Evolutionary conservation across 805 yeast species (phyloP).

Genomic region (Torulaspora quercuum): DNA sequence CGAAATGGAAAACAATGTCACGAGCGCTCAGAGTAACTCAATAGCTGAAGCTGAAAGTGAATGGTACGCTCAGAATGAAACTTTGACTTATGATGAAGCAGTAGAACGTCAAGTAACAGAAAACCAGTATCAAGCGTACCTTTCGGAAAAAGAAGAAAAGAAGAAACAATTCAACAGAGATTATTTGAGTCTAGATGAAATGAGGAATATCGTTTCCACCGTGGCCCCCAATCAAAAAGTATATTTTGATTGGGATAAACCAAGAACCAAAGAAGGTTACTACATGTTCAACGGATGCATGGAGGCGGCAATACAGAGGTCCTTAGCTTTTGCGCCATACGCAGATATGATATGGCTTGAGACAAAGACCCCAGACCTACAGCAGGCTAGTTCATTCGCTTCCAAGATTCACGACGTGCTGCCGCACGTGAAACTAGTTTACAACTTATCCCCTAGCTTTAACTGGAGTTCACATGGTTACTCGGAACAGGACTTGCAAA

Average conservation of each 20-base stretch:
- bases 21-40: slow-evolving; percentile 37
- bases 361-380: slow-evolving; percentile 54
- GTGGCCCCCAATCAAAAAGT: slow-evolving; percentile 36
- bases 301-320: slow-evolving; percentile 53
- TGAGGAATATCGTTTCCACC: slow-evolving; percentile 25
- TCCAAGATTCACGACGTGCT: slow-evolving; percentile 42
- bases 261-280: slow-evolving; percentile 57
- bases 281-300: slow-evolving; percentile 48
- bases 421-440: slow-evolving; percentile 56
- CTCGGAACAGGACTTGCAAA: slow-evolving; percentile 42
- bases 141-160: slow-evolving; percentile 19
- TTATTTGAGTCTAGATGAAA: slow-evolving; percentile 26
- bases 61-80: slow-evolving; percentile 45
- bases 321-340: slow-evolving; percentile 53
- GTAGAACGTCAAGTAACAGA: slow-evolving; percentile 33
- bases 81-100: slow-evolving; percentile 51
- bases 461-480: slow-evolving; percentile 61
- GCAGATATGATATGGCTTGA: slow-evolving; percentile 62
- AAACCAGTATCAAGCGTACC: slow-evolving; percentile 29
- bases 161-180: slow-evolving; percentile 25
- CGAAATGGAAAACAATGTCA: slow-evolving; percentile 44
- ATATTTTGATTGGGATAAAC: slow-evolving; percentile 57
- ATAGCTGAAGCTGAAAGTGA: slow-evolving; percentile 42
- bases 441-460: slow-evolving; percentile 58
- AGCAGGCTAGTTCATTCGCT: slow-evolving; percentile 49